A percentile compares a stretch with the other conserved stretches of the same genome.
phyloP scores from a whole-genome alignment of 306 rosid genomes.

The Dicorynia guianensis region DNA sequence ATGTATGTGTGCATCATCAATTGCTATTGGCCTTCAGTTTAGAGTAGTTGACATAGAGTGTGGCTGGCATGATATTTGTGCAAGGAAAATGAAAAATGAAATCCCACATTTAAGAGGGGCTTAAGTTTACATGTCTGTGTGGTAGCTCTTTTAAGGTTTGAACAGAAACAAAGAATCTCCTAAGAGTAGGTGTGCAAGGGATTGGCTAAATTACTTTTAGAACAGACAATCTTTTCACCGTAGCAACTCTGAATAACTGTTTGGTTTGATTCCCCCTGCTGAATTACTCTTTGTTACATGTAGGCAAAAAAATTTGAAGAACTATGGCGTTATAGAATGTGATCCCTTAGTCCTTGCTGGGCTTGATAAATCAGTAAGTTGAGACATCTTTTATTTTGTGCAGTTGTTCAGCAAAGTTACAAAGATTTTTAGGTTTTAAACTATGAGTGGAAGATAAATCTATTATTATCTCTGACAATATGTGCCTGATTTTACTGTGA shows the following conservation, averaged over 20 bases:
- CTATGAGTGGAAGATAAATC: constrained; percentile 12
- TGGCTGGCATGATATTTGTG: neutral
- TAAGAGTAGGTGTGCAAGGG: constrained; percentile 24
- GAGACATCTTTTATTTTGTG: constrained; percentile 22
- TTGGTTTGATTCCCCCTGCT: constrained; percentile 12
- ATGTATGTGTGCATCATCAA: neutral
- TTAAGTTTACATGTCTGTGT: constrained; percentile 15
- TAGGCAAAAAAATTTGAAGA: constrained; percentile 77
- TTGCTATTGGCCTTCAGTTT: neutral
- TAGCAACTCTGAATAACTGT: constrained; percentile 33
- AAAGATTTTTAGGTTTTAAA: constrained; percentile 18
- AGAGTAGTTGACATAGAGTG: neutral
- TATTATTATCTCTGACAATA: constrained; percentile 16
- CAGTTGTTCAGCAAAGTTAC: constrained; percentile 22
- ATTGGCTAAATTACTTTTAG: constrained; percentile 33
- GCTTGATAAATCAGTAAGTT: constrained; percentile 80
- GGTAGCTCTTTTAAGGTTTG: constrained; percentile 16
- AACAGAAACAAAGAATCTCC: constrained; percentile 2
- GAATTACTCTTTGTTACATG: constrained; percentile 44
- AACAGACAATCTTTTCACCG: neutral
- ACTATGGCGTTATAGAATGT: constrained; percentile 78
- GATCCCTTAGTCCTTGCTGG: constrained; percentile 78
- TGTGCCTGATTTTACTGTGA: neutral
- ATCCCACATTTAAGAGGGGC: constrained; percentile 20
- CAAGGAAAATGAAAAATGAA: constrained; percentile 22